Evolutionary conservation across 2,329 filamentous ascomycete species (phyloP), one percentile per base, ranked within the genome.

Genomic region (Phyllosticta citribraziliensis): DNA sequence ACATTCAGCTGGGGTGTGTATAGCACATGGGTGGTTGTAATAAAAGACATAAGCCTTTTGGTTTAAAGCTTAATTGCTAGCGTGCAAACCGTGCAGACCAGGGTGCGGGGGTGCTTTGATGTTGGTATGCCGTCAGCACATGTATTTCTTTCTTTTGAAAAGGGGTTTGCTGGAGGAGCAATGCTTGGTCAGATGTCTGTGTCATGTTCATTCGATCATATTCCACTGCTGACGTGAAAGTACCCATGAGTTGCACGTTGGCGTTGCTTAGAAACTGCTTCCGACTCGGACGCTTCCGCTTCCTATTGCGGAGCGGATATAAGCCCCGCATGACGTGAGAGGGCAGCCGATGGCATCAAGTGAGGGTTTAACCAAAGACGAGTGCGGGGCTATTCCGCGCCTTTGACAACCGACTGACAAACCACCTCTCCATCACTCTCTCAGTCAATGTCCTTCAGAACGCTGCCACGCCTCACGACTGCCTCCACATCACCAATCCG

Each of bases 351-450:
- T 14, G 35, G 35, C 35, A 40, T 40, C n/a, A 30, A 30, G n/a
- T n/a, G n/a, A n/a, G 27, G 27, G 27, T 30, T 10, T 30, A 30
- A 8, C 27, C 27, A 4, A 30, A 30, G 40, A 56, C 19, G 27
- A 50, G 47, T 22, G 59, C 59, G 59, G 59, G 35, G 58, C 52
- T n/a, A 22, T 61, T 61, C 59, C 59, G 58, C 50, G n/a, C 19
- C 52, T n/a, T 27, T 52, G 33, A 55, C 52, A 22, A 50, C 30
- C 3, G 24, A 24, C 35, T 35, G 40, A 54, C 25, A 56, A 56
- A 19, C 40, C 14, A 11, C 12, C 22, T 35, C 58, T 5, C 35
- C 56, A 10, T 22, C 6, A 2, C 19, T 6, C 11, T 22, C 22
- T 3, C 53, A 56, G 40, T 12, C 53, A 14, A 60, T 56, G 58